Conservation (phyloP, 148 eudicot genomes). For the Spergularia bocconei region DNA sequence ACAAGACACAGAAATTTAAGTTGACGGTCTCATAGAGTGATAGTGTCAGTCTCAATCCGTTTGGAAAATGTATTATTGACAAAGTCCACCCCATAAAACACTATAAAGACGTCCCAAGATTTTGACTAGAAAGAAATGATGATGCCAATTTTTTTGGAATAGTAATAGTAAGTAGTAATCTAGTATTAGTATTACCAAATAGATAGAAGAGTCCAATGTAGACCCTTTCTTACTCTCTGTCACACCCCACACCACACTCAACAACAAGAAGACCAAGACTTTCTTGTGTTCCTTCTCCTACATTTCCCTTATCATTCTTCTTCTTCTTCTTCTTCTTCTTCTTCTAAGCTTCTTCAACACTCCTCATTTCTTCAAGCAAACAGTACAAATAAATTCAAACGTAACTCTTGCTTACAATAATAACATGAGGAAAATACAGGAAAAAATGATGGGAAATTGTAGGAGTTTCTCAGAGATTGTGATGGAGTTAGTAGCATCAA, state of each 20-base stretch:
- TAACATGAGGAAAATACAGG: not conserved
- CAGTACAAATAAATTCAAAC: not conserved
- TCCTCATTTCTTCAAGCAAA: not conserved
- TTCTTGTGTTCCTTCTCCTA: too few relatives aligned
- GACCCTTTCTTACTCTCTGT: slow-evolving; percentile 11
- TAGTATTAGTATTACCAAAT: not conserved
- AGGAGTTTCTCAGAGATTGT: slow-evolving; percentile 37
- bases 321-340: not conserved
- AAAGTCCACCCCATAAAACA: too few relatives aligned
- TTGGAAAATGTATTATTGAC: too few relatives aligned
- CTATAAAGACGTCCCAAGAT: too few relatives aligned
- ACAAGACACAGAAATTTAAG: too few relatives aligned
- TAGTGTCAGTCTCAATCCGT: too few relatives aligned
- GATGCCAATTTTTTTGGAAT: not conserved
- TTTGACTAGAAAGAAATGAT: not conserved
- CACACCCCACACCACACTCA: not conserved
- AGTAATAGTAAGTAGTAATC: too few relatives aligned
- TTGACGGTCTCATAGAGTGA: too few relatives aligned
- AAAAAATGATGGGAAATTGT: slow-evolving; percentile 12
- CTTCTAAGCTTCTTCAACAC: not conserved
- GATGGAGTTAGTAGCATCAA: slow-evolving; percentile 34
- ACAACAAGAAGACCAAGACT: slow-evolving; percentile 5
- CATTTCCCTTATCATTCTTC: not conserved
- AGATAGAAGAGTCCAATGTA: slow-evolving; percentile 19
- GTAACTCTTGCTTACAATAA: not conserved